Evolutionary conservation across 306 rosid species (phyloP), one percentile per base, ranked within the genome.

Genomic region (Rosa persica): DNA sequence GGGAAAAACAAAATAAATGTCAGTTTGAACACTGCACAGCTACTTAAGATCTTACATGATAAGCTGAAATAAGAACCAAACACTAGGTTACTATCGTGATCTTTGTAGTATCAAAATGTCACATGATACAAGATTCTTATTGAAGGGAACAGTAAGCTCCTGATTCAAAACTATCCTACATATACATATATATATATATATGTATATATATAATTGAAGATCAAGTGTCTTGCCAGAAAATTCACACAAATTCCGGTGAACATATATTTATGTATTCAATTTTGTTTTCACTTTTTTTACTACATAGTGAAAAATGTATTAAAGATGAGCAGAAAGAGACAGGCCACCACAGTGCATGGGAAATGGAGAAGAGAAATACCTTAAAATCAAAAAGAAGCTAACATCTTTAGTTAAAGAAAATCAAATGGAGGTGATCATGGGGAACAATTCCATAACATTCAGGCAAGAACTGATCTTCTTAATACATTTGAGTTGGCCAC

Each of bases 1-100:
- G 91, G 88, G 83, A 38, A 67, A 23, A 83, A 51, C 13, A 87
- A 78, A 42, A 12, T 13, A 78, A 20, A 77, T 5, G 30, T 80
- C 79, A 80, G 62, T 70, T 80, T 74, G 46, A 80, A 60, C 39
- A 52, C 73, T 39, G 67, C 19, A 12, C 25, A 42, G n/a, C 19
- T 4, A 19, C 47, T 77, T 47, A 47, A 40, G 64, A 58, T 51
- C 36, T 44, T 49, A 58, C 9, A 30, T 46, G 58, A 69, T 34
- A 10, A 60, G 54, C n/a, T 51, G 46, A 40, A 49, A 80, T 34
- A 42, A 66, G 75, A 78, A 44, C 5, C 42, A 9, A 52, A 23
- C 34, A 12, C 19, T 30, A 51, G 30, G 25, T 17, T 36, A 27
- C 10, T 5, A 17, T 8, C 9, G 47, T 30, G 16, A 43, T 34